Percentiles rank a stretch among this genome's conserved stretches.
phyloP scores from a whole-genome alignment of 495 filamentous ascomycete species.

The Xylaria longipes region DNA sequence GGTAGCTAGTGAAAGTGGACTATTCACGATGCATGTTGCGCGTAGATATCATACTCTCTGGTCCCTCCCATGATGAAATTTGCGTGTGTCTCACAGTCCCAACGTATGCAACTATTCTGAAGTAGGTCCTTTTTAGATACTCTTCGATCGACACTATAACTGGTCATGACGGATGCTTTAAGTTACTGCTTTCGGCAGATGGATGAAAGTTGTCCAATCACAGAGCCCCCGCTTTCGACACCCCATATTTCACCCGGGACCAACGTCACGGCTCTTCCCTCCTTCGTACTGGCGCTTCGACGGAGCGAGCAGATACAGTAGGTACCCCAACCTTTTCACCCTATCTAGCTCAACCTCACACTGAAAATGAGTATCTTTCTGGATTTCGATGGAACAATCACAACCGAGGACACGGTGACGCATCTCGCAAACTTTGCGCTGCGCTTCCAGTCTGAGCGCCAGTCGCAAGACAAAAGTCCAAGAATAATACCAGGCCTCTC shows the following conservation, averaged over 20 bases:
- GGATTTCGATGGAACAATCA: constrained; percentile 60
- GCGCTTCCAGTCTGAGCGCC: constrained; percentile 26
- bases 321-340: neutral
- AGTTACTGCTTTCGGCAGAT: neutral
- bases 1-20: neutral
- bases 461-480: neutral
- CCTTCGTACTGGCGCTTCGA: constrained; percentile 18
- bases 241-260: neutral
- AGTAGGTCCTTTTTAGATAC: neutral
- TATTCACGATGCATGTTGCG: neutral
- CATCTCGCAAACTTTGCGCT: constrained; percentile 40
- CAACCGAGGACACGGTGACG: constrained; percentile 42
- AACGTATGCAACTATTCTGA: neutral
- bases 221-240: neutral
- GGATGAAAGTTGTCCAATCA: constrained; percentile 3
- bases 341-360: neutral
- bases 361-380: constrained; percentile 48
- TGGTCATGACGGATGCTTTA: neutral
- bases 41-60: neutral
- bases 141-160: neutral
- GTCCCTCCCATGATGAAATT: neutral
- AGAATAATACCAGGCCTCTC: neutral
- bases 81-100: neutral
- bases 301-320: neutral
- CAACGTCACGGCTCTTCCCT: constrained; percentile 13